Evolutionary conservation across 129 eudicot genomes (phyloP), one percentile per base, ranked within the genome.

Genomic region (Oenanthe sinensis): DNA sequence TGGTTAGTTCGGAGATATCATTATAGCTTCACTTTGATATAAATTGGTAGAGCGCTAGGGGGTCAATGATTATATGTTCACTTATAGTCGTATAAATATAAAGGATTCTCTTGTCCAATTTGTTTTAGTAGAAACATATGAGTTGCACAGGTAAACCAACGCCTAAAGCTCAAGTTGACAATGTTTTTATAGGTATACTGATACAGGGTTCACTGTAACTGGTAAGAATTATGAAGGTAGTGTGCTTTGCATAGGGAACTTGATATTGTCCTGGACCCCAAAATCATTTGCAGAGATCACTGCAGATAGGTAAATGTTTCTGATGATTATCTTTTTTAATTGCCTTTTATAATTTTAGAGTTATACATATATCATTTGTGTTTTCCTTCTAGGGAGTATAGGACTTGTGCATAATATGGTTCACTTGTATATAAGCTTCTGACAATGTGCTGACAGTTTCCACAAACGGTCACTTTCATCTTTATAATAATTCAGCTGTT

Each of bases 171-270:
- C 5, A 5, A 43, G 75, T 26, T 69, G 40, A 68, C 67, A 5
- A 24, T 8, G 52, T 37, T 69, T 82, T 82, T 69, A n/a, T 82
- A 93, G 98, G 93, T 91, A 85, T 82, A 87, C 88, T 70, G 96
- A 95, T 81, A 81, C 91, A 24, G 99, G 97, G 72, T 95, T 95
- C 82, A 92, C 85, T 60, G 94, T 95, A 46, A 95, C 92, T 79
- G 97, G 97, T 55, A 97, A 88, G 17, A 82, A 76, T 68, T 90
- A 92, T 77, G 99, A 92, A 83, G 99, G 99, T 30, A 95, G 99
- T 73, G 79, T 95, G 82, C 88, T 95, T 13, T 90, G 92, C 85
- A 91, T 92, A 9, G 99, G 99, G 72, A 95, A 90, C 79, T 83
- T 95, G 88, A 75, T 95, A 16, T 81, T 90, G 84, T 95, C 99